Base-by-base conservation (phyloP, 1,139 yeast genomes). In the Taphrina wiesneri region DNA sequence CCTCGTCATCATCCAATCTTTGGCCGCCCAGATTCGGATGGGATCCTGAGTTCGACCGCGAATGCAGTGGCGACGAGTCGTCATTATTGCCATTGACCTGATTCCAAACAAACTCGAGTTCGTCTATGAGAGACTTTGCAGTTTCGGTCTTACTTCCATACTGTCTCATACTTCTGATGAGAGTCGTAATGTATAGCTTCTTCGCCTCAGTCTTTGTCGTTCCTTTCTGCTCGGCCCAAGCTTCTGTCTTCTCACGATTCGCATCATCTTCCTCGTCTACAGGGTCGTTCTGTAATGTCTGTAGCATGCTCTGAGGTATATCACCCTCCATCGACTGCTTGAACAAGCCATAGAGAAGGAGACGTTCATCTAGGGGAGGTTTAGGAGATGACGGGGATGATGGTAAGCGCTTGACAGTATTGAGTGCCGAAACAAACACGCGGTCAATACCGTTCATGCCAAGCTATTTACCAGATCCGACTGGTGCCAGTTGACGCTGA, bases 291-390 rank as follows among this genome's bases (percentile, higher is more conserved):
- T 77, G 75, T 0, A 62, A 32, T n/a, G 93, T 92, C 56, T 90
- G 79, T 0, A 83, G 82, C 85, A 86, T 83, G 30, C 86, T 80
- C 1, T 87, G 86, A 59, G 83, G 84, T 3, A 87, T 90, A 74
- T 90, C 85, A 1, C 96, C 96, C 75, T 88, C 68, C 2, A 95
- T 88, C 1, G 96, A 92, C 74, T 90, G 96, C 73, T 90, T 90
- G 77, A 89, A 90, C 62, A 90, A 80, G 0, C 96, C 96, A 74
- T 90, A 90, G 7, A 90, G 79, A 68, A 81, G 82, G 67, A 87
- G 85, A 36, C 96, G 76, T 69, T 81, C 84, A 66, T 86, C 88
- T 1, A 90, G 85, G 0, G 96, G 92, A 0, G 96, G 96, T 56
- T 92, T 82, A 0, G 95, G 64, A 9, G 64, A 60, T 13, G 34